Evolutionary conservation across 768 basidiomycete genomes (phyloP), one percentile per base, ranked within the genome.

Genomic region (Suillus subaureus): DNA sequence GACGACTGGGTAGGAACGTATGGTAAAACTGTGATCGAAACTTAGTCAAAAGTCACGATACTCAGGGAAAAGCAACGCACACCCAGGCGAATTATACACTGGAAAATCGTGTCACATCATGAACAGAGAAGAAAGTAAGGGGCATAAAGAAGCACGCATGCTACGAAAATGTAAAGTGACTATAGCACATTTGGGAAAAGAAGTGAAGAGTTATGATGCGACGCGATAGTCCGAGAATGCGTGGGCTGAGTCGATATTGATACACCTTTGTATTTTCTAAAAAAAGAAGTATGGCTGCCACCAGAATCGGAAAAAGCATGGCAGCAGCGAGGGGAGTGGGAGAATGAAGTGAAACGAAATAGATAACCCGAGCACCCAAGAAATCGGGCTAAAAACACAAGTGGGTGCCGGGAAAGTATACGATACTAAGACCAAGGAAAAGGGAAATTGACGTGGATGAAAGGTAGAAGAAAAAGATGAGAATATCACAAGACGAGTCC

Each of bases 71-170:
- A 16, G 31, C 28, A 18, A 70, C 74, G 21, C 61, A 75, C 75
- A 68, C 68, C 73, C 56, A 65, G 71, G 66, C 75, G 70, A 63
- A 62, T 54, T 71, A 67, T 63, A 76, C 69, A 70, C 60, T 71
- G 68, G 75, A 76, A 69, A 73, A 76, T 66, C 74, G 73, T 39
- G 75, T 72, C 75, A 73, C 76, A 76, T 61, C 75, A 77, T 77
- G 68, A 70, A 78, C 76, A 67, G 68, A 71, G 69, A 28, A 51
- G n/a, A 68, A 52, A 52, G 9, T 8, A 60, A 61, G 49, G 35
- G 0, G 13, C 12, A 35, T 6, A 31, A 23, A 42, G 23, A 33
- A 40, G 31, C n/a, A 9, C 15, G 40, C 21, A 63, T 55, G 45
- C 64, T 23, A 63, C 26, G 39, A 39, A 18, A 43, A 15, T 35